Evolutionary conservation across 179 eudicot species (phyloP).

Genomic region (Beta macrorhiza): DNA sequence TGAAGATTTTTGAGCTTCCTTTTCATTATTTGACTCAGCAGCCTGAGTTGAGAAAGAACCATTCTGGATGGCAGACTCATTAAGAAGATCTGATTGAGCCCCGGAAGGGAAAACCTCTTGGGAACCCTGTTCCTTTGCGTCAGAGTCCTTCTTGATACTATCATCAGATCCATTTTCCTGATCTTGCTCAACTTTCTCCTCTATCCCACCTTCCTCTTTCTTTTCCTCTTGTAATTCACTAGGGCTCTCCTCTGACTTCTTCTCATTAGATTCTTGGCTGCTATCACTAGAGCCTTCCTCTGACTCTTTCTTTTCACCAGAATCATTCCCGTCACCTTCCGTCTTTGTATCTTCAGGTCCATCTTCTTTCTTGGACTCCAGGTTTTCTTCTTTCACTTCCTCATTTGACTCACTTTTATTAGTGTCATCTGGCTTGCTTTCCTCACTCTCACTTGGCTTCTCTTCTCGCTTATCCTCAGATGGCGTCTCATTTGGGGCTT

Average conservation of each 20-base stretch:
- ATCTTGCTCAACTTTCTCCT: constrained; percentile 42
- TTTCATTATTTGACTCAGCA: constrained; percentile 77
- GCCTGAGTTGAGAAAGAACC: constrained; percentile 89
- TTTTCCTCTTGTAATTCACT: constrained; percentile 36
- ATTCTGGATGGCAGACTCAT: constrained; percentile 63
- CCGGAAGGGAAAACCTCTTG: constrained; percentile 72
- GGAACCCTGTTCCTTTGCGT: constrained; percentile 34
- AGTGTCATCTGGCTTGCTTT: constrained; percentile 34
- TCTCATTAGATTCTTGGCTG: constrained; percentile 38
- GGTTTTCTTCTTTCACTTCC: constrained; percentile 29
- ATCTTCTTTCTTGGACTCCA: constrained; percentile 35
- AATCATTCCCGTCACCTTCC: constrained; percentile 24
- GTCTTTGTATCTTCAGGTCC: constrained; percentile 30
- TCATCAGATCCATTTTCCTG: constrained; percentile 38
- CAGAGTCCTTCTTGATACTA: constrained; percentile 36
- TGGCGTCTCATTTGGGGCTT: constrained; percentile 28
- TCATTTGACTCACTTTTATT: constrained; percentile 34
- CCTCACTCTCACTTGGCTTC: constrained; percentile 38
- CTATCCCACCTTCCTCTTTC: constrained; percentile 41
- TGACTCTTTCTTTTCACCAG: constrained; percentile 32
- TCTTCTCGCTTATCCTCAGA: constrained; percentile 46
- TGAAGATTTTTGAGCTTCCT: constrained; percentile 54
- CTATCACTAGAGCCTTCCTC: constrained; percentile 42
- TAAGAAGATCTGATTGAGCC: constrained; percentile 83
- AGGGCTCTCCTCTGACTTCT: constrained; percentile 42